These are phyloP conservation scores for Azolla pinnata DNA, from an alignment of 75 land plant genomes.

Conservation along the genomic window DNA sequence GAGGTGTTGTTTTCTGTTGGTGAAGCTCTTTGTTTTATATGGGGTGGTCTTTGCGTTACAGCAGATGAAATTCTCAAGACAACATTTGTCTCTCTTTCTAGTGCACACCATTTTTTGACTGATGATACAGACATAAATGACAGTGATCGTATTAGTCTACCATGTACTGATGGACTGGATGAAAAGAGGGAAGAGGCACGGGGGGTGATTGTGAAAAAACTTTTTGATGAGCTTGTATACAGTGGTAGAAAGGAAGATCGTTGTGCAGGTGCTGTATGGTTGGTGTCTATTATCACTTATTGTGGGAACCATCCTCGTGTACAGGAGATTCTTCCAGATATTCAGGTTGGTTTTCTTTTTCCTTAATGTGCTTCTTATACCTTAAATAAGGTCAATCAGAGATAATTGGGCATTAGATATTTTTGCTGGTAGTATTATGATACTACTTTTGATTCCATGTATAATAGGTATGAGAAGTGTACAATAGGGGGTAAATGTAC, in stretches of 20 bases:
- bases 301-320: conserved; percentile 76
- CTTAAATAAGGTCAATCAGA: too few relatives aligned
- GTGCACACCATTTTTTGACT: conserved; percentile 53
- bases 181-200: conserved; percentile 30
- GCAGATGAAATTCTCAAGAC: conserved; percentile 82
- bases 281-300: conserved; percentile 77
- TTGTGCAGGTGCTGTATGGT: conserved; percentile 93
- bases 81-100: conserved; percentile 75
- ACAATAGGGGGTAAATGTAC: too few relatives aligned
- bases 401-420: too few relatives aligned
- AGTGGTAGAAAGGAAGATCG: conserved; percentile 93
- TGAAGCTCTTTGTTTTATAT: conserved; percentile 87
- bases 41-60: conserved; percentile 84
- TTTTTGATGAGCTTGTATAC: conserved; percentile 77
- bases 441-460: too few relatives aligned
- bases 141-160: conserved; percentile 5
- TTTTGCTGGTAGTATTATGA: too few relatives aligned
- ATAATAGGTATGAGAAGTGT: too few relatives aligned
- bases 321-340: conserved; percentile 81
- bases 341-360: too few relatives aligned
- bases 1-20: conserved; percentile 81
- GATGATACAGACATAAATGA: conserved; percentile 32
- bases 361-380: too few relatives aligned
- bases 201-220: conserved; percentile 52
- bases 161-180: conserved; percentile 11